Conservation (phyloP, 495 filamentous ascomycete species). For the Penicillium ochrochloron region DNA sequence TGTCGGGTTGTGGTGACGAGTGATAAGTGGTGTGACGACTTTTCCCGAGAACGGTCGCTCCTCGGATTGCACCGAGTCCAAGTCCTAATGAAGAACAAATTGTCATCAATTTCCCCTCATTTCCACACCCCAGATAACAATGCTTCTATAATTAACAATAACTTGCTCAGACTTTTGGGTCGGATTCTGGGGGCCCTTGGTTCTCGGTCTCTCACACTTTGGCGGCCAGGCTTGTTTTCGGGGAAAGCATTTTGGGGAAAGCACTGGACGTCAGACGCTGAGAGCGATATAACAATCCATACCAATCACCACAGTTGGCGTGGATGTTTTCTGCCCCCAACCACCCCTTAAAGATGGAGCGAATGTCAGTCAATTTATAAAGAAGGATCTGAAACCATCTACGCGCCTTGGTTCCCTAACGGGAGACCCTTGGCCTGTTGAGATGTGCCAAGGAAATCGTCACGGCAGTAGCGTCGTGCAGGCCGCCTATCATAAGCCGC, state of each 20-base stretch:
- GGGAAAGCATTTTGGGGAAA: no score
- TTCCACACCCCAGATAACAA: neutral
- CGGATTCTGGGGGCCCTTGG: neutral
- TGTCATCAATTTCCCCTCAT: neutral
- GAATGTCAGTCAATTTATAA: slow-evolving; percentile 15
- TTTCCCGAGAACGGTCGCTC: slow-evolving; percentile 1
- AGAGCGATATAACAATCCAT: neutral
- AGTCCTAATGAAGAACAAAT: neutral
- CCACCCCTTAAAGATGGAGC: neutral
- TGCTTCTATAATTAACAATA: neutral
- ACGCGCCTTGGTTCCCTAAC: slow-evolving; percentile 9
- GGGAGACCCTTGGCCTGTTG: neutral
- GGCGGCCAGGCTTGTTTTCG: neutral
- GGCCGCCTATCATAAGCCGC: slow-evolving; percentile 18
- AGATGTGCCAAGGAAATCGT: slow-evolving; percentile 19
- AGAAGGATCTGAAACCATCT: slow-evolving; percentile 15
- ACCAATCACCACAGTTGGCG: neutral
- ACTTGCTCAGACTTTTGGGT: neutral
- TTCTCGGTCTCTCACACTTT: neutral
- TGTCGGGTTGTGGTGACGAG: neutral
- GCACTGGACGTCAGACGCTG: neutral
- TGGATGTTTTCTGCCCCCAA: slow-evolving; percentile 1
- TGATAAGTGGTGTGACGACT: slow-evolving; percentile 11
- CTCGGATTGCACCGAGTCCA: neutral
- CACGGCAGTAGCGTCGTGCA: slow-evolving; percentile 22